phyloP scores from a whole-genome alignment of 2,329 filamentous ascomycete genomes.

The Aphanoascus verrucosus region DNA sequence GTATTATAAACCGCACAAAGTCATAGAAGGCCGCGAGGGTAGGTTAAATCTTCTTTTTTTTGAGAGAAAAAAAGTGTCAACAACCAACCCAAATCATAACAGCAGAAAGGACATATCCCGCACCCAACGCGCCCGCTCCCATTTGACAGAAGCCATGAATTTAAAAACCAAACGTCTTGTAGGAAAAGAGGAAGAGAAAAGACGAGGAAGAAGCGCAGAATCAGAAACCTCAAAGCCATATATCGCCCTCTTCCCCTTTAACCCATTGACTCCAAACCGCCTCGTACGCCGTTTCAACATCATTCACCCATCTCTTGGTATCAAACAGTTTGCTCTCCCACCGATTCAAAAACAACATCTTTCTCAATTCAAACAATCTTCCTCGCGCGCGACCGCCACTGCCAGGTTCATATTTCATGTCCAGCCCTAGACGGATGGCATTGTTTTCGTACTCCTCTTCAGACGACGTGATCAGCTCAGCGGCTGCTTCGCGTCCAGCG shows the following conservation, averaged over 20 bases:
- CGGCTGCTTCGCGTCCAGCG: conserved; percentile 56
- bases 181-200: neutral
- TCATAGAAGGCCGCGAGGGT: too few relatives aligned
- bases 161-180: neutral
- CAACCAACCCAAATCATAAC: neutral
- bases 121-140: too few relatives aligned
- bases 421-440: conserved; percentile 56
- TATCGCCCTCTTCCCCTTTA: conserved; percentile 76
- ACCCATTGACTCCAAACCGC: conserved; percentile 86
- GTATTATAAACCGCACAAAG: too few relatives aligned
- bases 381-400: conserved; percentile 42
- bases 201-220: neutral
- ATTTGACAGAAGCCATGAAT: too few relatives aligned
- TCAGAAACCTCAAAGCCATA: conserved; percentile 51
- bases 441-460: conserved; percentile 78
- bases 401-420: conserved; percentile 47
- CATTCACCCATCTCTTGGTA: conserved; percentile 78
- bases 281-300: conserved; percentile 80
- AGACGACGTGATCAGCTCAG: conserved; percentile 63
- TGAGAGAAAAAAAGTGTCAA: neutral
- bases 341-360: conserved; percentile 68
- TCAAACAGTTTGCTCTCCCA: conserved; percentile 86
- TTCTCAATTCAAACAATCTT: conserved; percentile 65
- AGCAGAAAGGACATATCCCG: neutral
- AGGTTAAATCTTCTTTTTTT: too few relatives aligned